Base-by-base conservation (phyloP, 129 eudicot species). In the Pittosporum tobira region DNA sequence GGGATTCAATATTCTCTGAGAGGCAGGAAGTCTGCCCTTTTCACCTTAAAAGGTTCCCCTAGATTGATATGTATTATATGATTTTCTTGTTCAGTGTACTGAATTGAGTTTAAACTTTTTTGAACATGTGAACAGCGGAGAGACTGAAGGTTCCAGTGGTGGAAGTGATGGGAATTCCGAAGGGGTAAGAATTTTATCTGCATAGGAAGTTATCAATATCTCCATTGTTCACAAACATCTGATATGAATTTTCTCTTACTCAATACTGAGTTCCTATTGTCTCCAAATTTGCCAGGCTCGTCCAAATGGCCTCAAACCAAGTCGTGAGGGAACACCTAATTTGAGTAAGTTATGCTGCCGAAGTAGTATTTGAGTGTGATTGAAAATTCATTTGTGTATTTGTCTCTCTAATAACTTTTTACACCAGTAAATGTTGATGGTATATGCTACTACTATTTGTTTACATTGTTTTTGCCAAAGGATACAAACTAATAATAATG, bases 71-170 rank as follows among this genome's bases (percentile, higher is more conserved):
- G 27, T 4, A n/a, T n/a, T n/a, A n/a, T n/a, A n/a, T n/a, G n/a
- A n/a, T n/a, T n/a, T n/a, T 55, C 27, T 16, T 16, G 40, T n/a
- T 62, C 20, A 3, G 3, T 10, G 45, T 48, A 3, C 14, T 48
- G 37, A 36, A 65, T 31, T 37, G 38, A 34, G 16, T 48, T 25
- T 10, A 1, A 30, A 6, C 38, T 38, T 21, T 20, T 40, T 19
- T 59, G n/a, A 23, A 38, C 29, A 23, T 54, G 30, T 64, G 51
- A 37, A 63, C 85, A 91, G 98, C 57, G 84, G 79, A 66, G 96
- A 87, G 75, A 86, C 91, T 10, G 94, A 83, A 69, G 94, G 88
- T 63, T 87, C 96, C 27, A 87, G 96, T 63, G 87, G 84, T 67
- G 91, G 96, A 81, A 91, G 99, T 70, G 79, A 83, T 65, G 85